phyloP scores from a whole-genome alignment of 768 basidiomycete genomes.

The Erythrobasidium yunnanense region DNA sequence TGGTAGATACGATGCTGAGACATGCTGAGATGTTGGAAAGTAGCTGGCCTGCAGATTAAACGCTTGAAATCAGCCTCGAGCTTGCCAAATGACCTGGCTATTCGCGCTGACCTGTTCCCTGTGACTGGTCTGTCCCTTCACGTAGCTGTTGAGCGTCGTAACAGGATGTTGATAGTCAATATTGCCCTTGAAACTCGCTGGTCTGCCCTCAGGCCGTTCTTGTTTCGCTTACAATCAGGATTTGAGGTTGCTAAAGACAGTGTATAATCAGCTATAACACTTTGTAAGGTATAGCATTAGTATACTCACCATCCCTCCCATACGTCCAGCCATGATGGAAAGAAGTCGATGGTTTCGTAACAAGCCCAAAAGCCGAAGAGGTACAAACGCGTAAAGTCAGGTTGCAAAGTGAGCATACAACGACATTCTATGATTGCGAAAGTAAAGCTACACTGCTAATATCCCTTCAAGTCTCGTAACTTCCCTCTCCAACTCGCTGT shows the following conservation, averaged over 20 bases:
- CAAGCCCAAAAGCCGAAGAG: no score
- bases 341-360: neutral
- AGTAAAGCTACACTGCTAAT: neutral
- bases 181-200: no score
- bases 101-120: constrained; percentile 8
- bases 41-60: neutral
- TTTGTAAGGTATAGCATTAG: no score
- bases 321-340: neutral
- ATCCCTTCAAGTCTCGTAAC: constrained; percentile 7
- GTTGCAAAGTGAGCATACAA: neutral
- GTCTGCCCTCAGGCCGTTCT: no score
- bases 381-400: neutral
- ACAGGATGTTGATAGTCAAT: no score
- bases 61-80: neutral
- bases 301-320: neutral
- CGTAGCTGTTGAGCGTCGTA: constrained; percentile 18
- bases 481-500: constrained; percentile 14
- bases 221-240: neutral
- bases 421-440: neutral
- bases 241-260: neutral
- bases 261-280: no score
- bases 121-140: constrained; percentile 24
- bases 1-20: constrained; percentile 68
- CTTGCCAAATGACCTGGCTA: neutral
- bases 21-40: constrained; percentile 29